Percentiles rank a stretch among this genome's conserved stretches.
Conservation (phyloP, 257 asterid species). For the Forsythia suspensa region DNA sequence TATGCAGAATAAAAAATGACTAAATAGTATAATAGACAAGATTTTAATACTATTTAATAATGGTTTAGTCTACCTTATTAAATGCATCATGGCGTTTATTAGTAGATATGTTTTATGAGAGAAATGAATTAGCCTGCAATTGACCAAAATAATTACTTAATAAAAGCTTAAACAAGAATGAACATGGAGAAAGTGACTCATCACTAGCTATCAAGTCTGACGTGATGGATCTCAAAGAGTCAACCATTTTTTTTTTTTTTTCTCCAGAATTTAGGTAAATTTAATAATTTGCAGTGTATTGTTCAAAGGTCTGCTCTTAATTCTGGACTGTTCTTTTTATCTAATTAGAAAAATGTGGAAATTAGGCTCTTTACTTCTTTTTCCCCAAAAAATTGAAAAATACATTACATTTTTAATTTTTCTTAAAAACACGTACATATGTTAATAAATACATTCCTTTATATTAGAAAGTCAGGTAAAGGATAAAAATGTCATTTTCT, state of each 20-base stretch:
- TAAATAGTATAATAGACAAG: no score
- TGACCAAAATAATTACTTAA: not conserved
- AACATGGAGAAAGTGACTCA: constrained; percentile 15
- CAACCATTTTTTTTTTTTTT: not conserved
- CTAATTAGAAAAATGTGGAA: not conserved
- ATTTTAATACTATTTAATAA: no score
- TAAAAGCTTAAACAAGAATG: not conserved
- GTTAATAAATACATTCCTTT: no score
- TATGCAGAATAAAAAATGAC: no score
- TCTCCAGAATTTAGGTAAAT: constrained; percentile 1
- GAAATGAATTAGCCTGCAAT: constrained; percentile 18
- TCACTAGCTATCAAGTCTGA: not conserved
- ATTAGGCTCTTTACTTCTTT: no score
- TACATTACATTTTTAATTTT: no score
- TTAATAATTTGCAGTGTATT: not conserved
- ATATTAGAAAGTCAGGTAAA: no score
- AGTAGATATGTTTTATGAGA: not conserved
- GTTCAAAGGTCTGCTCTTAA: constrained; percentile 7
- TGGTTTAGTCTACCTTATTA: not conserved
- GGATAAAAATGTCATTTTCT: no score
- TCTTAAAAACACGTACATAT: no score
- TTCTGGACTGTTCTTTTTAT: not conserved
- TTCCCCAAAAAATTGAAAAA: no score
- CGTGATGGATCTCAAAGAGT: constrained; percentile 10
- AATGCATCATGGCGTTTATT: not conserved